These are phyloP conservation scores for Xylariaceae sp. DNA, from an alignment of 2,329 filamentous ascomycete genomes.

Conservation along the genomic window DNA sequence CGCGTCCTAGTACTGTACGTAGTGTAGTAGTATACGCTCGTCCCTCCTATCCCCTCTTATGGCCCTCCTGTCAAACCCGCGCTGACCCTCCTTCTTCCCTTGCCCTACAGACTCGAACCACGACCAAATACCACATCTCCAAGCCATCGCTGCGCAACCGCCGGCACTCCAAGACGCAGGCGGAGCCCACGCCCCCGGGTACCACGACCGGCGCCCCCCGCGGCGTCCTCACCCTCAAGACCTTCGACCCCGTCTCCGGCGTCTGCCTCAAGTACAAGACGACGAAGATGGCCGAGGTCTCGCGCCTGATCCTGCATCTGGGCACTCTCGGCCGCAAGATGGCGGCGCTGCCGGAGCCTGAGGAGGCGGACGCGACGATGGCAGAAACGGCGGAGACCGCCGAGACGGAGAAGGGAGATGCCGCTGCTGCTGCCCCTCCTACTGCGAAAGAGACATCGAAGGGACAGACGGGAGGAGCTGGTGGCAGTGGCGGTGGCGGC, in stretches of 20 bases:
- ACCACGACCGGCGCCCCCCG: conserved; percentile 35
- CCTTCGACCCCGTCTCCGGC: conserved; percentile 79
- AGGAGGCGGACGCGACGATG: conserved; percentile 1
- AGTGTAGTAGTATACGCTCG: too few relatives aligned
- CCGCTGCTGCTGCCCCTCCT: conserved; percentile 23
- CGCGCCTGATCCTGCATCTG: conserved; percentile 71
- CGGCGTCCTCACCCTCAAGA: conserved; percentile 78
- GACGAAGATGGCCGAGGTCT: conserved; percentile 85
- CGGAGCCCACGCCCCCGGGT: conserved; percentile 22
- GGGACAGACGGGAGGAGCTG: conserved; percentile 11
- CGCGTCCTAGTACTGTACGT: conserved; percentile 76
- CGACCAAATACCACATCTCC: conserved; percentile 79
- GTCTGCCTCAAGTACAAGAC: conserved; percentile 87
- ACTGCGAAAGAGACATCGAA: conserved; percentile 10
- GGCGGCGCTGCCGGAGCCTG: conserved; percentile 45
- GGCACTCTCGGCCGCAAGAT: conserved; percentile 70
- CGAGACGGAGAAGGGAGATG: too few relatives aligned
- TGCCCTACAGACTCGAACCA: conserved; percentile 70
- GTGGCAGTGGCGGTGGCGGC: conserved; percentile 36
- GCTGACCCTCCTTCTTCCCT: conserved; percentile 9
- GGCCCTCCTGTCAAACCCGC: background rate
- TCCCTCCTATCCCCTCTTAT: background rate
- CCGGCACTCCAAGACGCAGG: conserved; percentile 9
- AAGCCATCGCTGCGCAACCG: conserved; percentile 11
- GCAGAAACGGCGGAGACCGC: conserved; percentile 12